A percentile compares a stretch with the other conserved stretches of the same genome.
These are phyloP conservation scores for Talaromyces ruber DNA, from an alignment of 495 filamentous ascomycete genomes.

Conservation along the genomic window DNA sequence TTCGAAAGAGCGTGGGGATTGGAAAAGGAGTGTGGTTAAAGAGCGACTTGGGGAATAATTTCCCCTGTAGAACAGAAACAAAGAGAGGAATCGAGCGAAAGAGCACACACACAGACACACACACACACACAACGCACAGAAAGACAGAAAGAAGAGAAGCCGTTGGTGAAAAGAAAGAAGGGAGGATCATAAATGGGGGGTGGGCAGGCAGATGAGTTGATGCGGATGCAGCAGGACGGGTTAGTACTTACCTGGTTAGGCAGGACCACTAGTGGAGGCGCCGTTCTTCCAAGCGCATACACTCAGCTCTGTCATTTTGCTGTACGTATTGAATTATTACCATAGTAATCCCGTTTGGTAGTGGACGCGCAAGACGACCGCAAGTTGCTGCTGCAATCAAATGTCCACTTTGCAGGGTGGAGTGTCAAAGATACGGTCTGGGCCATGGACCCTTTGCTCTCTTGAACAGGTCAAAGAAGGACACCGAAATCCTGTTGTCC, in stretches of 20 bases:
- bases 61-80: background rate
- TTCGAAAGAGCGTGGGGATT: background rate
- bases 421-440: background rate
- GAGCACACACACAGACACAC: no score
- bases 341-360: background rate
- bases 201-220: background rate
- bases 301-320: no score
- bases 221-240: background rate
- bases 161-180: background rate
- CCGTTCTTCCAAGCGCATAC: background rate
- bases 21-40: conserved; percentile 3
- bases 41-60: background rate
- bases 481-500: background rate
- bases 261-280: background rate
- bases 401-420: no score
- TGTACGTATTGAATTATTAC: no score
- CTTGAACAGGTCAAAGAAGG: background rate
- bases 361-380: background rate
- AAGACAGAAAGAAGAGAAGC: background rate
- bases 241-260: background rate
- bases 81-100: background rate
- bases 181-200: background rate
- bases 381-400: no score
- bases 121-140: no score
- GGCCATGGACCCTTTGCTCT: background rate